Evolutionary conservation across 1,139 yeast species (phyloP).

Genomic region (Candida smagusa): DNA sequence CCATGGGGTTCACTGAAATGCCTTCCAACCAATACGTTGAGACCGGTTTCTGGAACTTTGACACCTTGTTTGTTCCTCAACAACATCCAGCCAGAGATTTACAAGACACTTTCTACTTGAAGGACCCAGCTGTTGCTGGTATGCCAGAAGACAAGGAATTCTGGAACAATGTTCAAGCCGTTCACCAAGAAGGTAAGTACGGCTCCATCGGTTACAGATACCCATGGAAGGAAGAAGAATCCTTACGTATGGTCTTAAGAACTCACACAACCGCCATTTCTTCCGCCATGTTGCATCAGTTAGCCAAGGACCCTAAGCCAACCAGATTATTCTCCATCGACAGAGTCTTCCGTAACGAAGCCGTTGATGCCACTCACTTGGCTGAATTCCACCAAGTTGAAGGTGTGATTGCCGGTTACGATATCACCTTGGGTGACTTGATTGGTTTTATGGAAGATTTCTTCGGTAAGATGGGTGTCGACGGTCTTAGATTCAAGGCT

Average conservation of each 20-base stretch:
- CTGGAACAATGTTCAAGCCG: constrained; percentile 74
- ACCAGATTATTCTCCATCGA: constrained; percentile 92
- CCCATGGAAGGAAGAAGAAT: constrained; percentile 92
- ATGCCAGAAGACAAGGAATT: constrained; percentile 77
- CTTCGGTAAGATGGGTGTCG: constrained; percentile 96
- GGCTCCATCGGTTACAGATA: constrained; percentile 98
- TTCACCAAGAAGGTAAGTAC: constrained; percentile 85
- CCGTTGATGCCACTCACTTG: constrained; percentile 99
- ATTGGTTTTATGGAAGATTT: constrained; percentile 98
- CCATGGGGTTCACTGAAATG: constrained; percentile 98
- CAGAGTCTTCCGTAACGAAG: constrained; percentile 98
- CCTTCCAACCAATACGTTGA: constrained; percentile 98
- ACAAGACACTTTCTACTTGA: constrained; percentile 96
- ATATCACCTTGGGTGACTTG: constrained; percentile 90
- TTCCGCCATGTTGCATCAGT: constrained; percentile 77
- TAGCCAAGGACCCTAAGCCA: constrained; percentile 90
- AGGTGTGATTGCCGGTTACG: constrained; percentile 97
- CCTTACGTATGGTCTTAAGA: constrained; percentile 87
- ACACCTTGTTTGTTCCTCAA: constrained; percentile 93
- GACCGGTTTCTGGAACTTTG: constrained; percentile 98
- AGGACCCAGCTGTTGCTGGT: constrained; percentile 81
- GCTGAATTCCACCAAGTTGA: constrained; percentile 99
- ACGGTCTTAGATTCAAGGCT: constrained; percentile 92
- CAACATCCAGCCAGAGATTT: constrained; percentile 99
- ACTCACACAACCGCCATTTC: constrained; percentile 97